A percentile compares a stretch with the other conserved stretches of the same genome.
phyloP scores from a whole-genome alignment of 2,329 filamentous ascomycete species.

The Trichoderma citrinoviride region DNA sequence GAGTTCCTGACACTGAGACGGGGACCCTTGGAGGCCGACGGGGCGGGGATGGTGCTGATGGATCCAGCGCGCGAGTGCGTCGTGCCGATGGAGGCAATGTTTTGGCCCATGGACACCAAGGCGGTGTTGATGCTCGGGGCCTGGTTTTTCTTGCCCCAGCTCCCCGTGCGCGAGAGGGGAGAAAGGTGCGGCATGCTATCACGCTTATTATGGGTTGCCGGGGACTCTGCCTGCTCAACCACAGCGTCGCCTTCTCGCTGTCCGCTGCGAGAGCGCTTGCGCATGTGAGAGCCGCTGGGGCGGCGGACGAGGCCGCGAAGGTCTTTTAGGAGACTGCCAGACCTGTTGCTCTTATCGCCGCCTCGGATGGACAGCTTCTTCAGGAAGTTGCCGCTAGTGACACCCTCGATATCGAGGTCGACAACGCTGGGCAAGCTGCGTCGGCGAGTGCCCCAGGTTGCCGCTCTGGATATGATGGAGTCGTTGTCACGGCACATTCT shows the following conservation, averaged over 20 bases:
- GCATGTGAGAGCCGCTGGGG: constrained; percentile 44
- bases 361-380: constrained; percentile 59
- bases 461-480: constrained; percentile 60
- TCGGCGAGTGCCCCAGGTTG: constrained; percentile 68
- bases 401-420: constrained; percentile 54
- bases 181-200: constrained; percentile 47
- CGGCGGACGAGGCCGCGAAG: constrained; percentile 51
- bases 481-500: constrained; percentile 53
- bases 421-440: constrained; percentile 59
- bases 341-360: constrained; percentile 44
- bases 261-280: constrained; percentile 48
- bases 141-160: constrained; percentile 49
- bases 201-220: constrained; percentile 38
- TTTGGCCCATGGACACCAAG: constrained; percentile 53
- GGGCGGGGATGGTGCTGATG: constrained; percentile 50
- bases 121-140: constrained; percentile 59
- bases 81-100: constrained; percentile 55
- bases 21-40: constrained; percentile 50
- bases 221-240: constrained; percentile 27
- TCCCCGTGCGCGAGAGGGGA: constrained; percentile 50
- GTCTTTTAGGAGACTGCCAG: constrained; percentile 47
- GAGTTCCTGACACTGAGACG: constrained; percentile 47
- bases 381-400: constrained; percentile 59
- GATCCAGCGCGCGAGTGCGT: constrained; percentile 59
- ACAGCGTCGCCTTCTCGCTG: constrained; percentile 32